A percentile compares a stretch with the other conserved stretches of the same genome.
Conservation (phyloP, 192 early-diverging fungal genomes). For the Coemansia sp. region DNA sequence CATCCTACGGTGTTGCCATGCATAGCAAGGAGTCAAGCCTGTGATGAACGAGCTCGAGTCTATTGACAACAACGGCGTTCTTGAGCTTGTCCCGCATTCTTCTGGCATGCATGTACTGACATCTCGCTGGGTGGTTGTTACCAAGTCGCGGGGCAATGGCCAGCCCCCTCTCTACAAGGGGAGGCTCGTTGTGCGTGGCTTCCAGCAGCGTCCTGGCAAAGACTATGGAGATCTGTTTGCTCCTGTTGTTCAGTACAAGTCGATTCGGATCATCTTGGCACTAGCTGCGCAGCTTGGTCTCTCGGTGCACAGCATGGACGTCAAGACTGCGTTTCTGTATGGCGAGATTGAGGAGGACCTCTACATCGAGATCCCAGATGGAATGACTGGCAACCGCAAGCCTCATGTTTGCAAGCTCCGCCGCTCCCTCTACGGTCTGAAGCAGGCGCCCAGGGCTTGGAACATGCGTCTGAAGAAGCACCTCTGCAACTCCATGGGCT, state of each 20-base stretch:
- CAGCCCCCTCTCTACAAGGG: constrained; percentile 2
- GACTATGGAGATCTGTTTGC: constrained; percentile 8
- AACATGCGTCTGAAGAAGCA: background rate
- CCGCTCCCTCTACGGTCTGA: constrained; percentile 3
- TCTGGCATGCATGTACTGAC: background rate
- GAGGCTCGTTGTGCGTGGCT: background rate
- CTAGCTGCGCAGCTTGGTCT: background rate
- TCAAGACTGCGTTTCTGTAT: constrained; percentile 9
- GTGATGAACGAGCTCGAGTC: background rate
- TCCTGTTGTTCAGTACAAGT: constrained; percentile 12
- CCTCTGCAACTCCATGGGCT: background rate
- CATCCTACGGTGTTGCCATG: background rate
- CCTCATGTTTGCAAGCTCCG: background rate
- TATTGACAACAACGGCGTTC: constrained; percentile 8
- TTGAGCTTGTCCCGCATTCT: background rate
- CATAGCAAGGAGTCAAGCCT: background rate
- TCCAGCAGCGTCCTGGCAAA: background rate
- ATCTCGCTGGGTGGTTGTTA: constrained; percentile 1
- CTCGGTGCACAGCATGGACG: background rate
- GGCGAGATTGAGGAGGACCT: constrained; percentile 4
- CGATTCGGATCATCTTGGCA: background rate
- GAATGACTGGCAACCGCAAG: background rate
- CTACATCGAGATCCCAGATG: constrained; percentile 1
- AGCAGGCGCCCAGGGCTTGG: constrained; percentile 1
- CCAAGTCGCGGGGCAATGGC: background rate